Evolutionary conservation across 2,329 filamentous ascomycete species (phyloP), one percentile per base, ranked within the genome.

Genomic region (Plenodomus biglobosus): DNA sequence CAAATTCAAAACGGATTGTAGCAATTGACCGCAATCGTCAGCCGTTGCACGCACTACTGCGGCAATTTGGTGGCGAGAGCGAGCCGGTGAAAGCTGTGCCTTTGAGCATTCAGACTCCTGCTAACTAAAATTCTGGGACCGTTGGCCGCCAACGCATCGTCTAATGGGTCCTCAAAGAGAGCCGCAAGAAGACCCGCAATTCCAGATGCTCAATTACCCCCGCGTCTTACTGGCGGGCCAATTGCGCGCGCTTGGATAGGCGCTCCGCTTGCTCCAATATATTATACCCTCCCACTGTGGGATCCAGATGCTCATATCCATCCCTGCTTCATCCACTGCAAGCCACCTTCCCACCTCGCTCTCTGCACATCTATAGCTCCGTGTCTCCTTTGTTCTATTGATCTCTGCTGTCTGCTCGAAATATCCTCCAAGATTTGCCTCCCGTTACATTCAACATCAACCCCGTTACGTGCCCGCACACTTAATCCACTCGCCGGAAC

Each of bases 71-170:
- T 71, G 68, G 68, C 68, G 60, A 71, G 56, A 52, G 52, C 61
- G 61, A 66, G 65, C 69, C 68, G 67, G 65, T 69, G 62, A 11
- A 69, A 63, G 62, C 69, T 64, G 63, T 70, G 59, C 63, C 68
- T 62, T 66, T 67, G 58, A 55, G 61, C 60, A 63, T 64, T 62
- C 62, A 69, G 53, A 55, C 50, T 61, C 49, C 58, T 64, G 55
- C 61, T 65, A 68, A 67, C 66, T 63, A 65, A 62, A 60, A 68
- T 64, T 71, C 62, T 72, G 66, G 68, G 70, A 69, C 53, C 52
- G 52, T 55, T 55, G 52, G 49, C 43, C 52, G 37, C 42, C 44
- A 80, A 80, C 78, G 81, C 90, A 87, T 90, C 95, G 91, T 88
- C 69, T 74, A 75, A 75, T 74, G 74, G 73, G 70, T 75, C 73